Evolutionary conservation across 2,329 filamentous ascomycete genomes (phyloP).

Genomic region (Ophidiomyces ophidiicola): DNA sequence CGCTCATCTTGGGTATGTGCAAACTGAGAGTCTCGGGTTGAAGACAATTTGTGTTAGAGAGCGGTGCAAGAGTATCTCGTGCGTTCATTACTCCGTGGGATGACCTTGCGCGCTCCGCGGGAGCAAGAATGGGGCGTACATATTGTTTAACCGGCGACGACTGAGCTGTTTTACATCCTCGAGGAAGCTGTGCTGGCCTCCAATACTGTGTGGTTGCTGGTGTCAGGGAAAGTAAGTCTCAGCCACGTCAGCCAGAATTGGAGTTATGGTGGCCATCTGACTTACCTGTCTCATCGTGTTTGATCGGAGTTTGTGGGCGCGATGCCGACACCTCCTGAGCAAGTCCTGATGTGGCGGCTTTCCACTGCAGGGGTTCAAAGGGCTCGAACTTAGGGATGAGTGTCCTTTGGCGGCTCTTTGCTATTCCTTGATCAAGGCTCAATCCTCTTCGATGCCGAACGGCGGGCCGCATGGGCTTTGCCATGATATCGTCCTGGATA

Average conservation of each 20-base stretch:
- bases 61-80: constrained; percentile 39
- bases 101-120: constrained; percentile 37
- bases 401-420: constrained; percentile 9
- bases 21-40: constrained; percentile 42
- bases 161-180: constrained; percentile 30
- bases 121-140: constrained; percentile 24
- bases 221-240: constrained; percentile 44
- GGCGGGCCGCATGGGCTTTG: constrained; percentile 17
- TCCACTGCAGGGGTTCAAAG: constrained; percentile 30
- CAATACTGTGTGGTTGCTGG: constrained; percentile 51
- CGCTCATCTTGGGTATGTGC: constrained; percentile 27
- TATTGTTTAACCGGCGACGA: constrained; percentile 29
- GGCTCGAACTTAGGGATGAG: constrained; percentile 32
- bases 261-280: constrained; percentile 5
- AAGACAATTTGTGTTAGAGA: constrained; percentile 35
- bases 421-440: constrained; percentile 55
- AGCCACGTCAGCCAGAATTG: constrained; percentile 1
- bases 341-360: constrained; percentile 25
- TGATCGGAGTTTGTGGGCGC: constrained; percentile 51
- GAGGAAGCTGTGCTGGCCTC: constrained; percentile 27
- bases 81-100: constrained; percentile 34
- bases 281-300: constrained; percentile 50
- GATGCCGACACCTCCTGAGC: constrained; percentile 25
- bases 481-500: constrained; percentile 17
- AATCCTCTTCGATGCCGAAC: constrained; percentile 65